Percentiles rank a stretch among this genome's conserved stretches.
These are phyloP conservation scores for Acaromyces ingoldii DNA, from an alignment of 1,284 basidiomycete genomes.

Conservation along the genomic window DNA sequence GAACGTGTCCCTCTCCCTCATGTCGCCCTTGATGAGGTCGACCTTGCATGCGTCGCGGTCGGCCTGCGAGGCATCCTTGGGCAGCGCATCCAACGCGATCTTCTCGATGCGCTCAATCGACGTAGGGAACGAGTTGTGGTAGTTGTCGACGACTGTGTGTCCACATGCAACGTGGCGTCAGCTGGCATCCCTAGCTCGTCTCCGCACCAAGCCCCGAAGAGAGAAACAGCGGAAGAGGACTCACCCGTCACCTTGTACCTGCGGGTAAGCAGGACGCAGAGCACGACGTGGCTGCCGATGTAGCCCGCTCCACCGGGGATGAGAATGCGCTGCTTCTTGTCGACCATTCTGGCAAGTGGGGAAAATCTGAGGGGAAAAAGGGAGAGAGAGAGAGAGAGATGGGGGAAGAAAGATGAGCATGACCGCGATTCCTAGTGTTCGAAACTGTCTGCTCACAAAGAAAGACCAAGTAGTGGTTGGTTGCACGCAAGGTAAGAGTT, in stretches of 20 bases:
- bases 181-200: not conserved
- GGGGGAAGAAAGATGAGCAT: too few relatives aligned
- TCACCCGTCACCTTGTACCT: constrained; percentile 68
- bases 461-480: too few relatives aligned
- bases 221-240: too few relatives aligned
- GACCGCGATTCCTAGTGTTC: too few relatives aligned
- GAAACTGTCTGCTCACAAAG: too few relatives aligned
- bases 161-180: not conserved
- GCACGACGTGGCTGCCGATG: constrained; percentile 83
- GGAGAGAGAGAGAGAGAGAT: too few relatives aligned
- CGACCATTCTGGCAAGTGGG: not conserved
- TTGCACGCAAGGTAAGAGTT: too few relatives aligned
- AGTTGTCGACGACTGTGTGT: constrained; percentile 51
- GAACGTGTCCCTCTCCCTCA: constrained; percentile 38
- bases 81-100: constrained; percentile 67
- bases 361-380: too few relatives aligned
- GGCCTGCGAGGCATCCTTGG: constrained; percentile 60
- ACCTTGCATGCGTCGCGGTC: constrained; percentile 71
- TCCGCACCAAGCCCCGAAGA: too few relatives aligned
- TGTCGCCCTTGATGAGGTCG: constrained; percentile 56
- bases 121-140: constrained; percentile 78
- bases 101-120: constrained; percentile 70
- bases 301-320: constrained; percentile 51
- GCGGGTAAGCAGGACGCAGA: constrained; percentile 75
- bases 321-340: constrained; percentile 39